Conservation (phyloP, 306 rosid species). For the Casuarina glauca region DNA sequence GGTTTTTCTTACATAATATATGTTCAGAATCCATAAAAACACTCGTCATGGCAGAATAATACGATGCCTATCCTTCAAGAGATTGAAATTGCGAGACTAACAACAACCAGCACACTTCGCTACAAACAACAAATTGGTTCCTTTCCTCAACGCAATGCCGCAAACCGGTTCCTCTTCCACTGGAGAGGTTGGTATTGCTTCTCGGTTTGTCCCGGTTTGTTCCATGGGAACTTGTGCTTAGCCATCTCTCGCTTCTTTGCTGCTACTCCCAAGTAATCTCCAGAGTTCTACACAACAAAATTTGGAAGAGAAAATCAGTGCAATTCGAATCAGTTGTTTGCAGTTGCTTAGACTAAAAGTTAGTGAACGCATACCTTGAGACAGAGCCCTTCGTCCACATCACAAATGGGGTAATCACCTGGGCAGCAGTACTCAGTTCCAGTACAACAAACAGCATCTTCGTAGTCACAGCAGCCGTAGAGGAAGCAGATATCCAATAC, state of each 20-base stretch:
- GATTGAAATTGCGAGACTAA: constrained; percentile 16
- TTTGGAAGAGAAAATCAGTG: background rate
- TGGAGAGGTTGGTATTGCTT: constrained; percentile 39
- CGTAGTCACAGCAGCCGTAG: constrained; percentile 71
- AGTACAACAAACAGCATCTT: constrained; percentile 68
- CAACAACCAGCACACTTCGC: constrained; percentile 22
- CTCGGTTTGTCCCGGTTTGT: constrained; percentile 40
- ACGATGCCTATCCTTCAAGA: constrained; percentile 12
- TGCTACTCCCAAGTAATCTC: constrained; percentile 60
- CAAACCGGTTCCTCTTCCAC: constrained; percentile 61
- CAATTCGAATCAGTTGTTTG: too few relatives aligned
- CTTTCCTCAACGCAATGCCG: constrained; percentile 51
- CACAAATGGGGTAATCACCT: constrained; percentile 68
- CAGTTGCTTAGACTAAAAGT: too few relatives aligned
- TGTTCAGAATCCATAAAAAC: constrained; percentile 10
- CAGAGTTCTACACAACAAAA: constrained; percentile 46
- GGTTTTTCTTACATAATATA: constrained; percentile 10
- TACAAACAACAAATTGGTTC: background rate
- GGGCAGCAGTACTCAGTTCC: constrained; percentile 80
- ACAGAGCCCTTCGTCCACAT: constrained; percentile 55
- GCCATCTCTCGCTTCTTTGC: constrained; percentile 64
- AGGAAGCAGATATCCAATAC: constrained; percentile 39
- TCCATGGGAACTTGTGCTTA: constrained; percentile 73
- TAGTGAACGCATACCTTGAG: constrained; percentile 43
- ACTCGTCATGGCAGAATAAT: constrained; percentile 21